A percentile compares a stretch with the other conserved stretches of the same genome.
phyloP scores from a whole-genome alignment of 495 filamentous ascomycete genomes.

The Aspergillus egyptiacus region DNA sequence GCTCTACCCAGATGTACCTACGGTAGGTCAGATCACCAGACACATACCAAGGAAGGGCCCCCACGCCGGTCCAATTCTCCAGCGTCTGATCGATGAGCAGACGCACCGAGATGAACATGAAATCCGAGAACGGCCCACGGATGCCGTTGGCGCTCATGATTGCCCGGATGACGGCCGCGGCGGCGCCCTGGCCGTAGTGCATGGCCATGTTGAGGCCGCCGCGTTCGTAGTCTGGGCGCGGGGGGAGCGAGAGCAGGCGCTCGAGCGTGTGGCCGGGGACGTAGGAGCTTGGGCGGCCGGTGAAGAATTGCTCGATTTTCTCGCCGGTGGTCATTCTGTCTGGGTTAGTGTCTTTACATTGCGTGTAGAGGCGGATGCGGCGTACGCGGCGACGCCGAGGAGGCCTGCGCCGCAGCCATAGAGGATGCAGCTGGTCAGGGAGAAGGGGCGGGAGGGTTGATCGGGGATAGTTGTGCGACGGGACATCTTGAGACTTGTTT shows the following conservation, averaged over 20 bases:
- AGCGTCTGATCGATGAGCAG: constrained; percentile 1
- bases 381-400: constrained; percentile 2
- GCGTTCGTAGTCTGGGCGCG: not conserved
- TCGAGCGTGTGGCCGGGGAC: constrained; percentile 1
- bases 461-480: constrained; percentile 1
- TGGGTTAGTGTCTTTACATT: not conserved
- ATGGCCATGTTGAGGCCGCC: constrained; percentile 1
- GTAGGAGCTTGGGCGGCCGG: constrained; percentile 1
- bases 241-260: constrained; percentile 2
- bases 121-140: constrained; percentile 4
- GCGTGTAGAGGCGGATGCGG: too few relatives aligned
- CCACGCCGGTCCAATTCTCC: constrained; percentile 1
- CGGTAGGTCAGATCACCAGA: not conserved
- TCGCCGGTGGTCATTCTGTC: not conserved
- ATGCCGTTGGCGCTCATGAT: not conserved
- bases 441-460: not conserved
- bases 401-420: constrained; percentile 1
- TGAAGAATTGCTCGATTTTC: constrained; percentile 7
- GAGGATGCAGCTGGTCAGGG: not conserved
- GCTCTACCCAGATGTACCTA: not conserved
- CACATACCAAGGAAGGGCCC: not conserved
- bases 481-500: not conserved
- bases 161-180: not conserved
- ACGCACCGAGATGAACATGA: constrained; percentile 1
- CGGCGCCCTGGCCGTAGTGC: constrained; percentile 7